Base-by-base conservation (phyloP, 495 filamentous ascomycete species). In the Echria macrotheca region DNA sequence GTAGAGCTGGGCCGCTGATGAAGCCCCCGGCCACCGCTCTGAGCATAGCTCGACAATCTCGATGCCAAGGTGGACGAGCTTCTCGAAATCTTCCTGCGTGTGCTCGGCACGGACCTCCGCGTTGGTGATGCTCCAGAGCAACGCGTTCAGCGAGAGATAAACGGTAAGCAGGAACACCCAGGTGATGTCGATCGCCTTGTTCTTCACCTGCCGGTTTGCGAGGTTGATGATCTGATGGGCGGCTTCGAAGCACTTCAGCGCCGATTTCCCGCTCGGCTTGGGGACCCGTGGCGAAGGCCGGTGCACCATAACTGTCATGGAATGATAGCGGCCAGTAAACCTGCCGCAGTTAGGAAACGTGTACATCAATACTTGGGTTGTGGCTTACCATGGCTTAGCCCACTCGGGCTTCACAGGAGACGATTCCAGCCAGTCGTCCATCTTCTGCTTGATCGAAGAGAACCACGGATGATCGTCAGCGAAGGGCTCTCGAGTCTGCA, bases 251-350 rank as follows among this genome's bases (percentile, higher is more conserved):
- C 91, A 96, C 53, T 72, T 82, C 33, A 71, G 67, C 10, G 90
- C 90, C 1, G 91, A 88, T 21, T 74, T 60, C 21, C 81, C 59
- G 0, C 86, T 89, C 8, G 91, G 91, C 51, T 86, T 81, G 0
- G 91, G 87, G 1, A 97, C 77, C 62, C 96, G 91, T 6, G 91
- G 91, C 1, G 87, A 94, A 17, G 91, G 91, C 3, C 91, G 80
- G 60, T 83, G 87, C 45, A 96, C 75, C 44, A 87, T 83, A 48
- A 95, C 79, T 33, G 93, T 66, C 76, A 97, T 93, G 10, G 83
- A 87, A 57, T 95, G 84, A 57, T 83, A 84, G 57, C 86, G 71
- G 9, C 80, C 83, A 39, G 75, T 73, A 57, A 94, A 93, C 85
- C 86, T 89, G 50, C 4, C 15, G n/a, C 31, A 10, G 24, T 10